These are phyloP conservation scores for Cerioporus squamosus DNA, from an alignment of 1,284 basidiomycete genomes.

Conservation along the genomic window DNA sequence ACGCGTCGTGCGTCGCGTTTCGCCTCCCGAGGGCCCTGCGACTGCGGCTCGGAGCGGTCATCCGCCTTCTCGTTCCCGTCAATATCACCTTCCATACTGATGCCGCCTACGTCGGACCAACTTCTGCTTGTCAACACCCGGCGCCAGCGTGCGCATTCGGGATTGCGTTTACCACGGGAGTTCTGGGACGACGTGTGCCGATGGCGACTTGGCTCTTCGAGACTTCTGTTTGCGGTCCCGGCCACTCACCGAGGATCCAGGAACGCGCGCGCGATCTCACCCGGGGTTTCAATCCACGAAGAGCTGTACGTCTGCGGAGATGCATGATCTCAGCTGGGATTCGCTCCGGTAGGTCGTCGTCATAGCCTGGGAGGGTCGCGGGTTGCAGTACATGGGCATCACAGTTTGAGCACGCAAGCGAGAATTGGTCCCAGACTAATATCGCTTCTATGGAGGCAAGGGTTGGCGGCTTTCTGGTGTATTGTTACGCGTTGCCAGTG, in stretches of 20 bases:
- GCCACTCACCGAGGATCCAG: constrained; percentile 5
- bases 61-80: constrained; percentile 4
- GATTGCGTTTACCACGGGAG: neutral
- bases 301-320: neutral
- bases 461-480: neutral
- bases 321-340: no score
- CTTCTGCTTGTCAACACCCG: neutral
- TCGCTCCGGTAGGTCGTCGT: no score
- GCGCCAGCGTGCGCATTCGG: neutral
- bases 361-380: no score
- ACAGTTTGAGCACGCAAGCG: neutral
- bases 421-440: neutral
- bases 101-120: constrained; percentile 1
- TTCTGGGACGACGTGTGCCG: neutral
- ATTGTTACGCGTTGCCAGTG: neutral
- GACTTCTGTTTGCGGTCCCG: constrained; percentile 9
- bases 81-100: constrained; percentile 13
- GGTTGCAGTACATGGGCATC: neutral
- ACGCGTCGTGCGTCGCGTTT: constrained; percentile 15
- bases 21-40: constrained; percentile 9
- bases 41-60: constrained; percentile 9
- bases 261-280: no score
- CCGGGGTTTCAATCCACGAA: neutral
- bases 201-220: constrained; percentile 10
- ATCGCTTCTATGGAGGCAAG: neutral